A percentile compares a stretch with the other conserved stretches of the same genome.
These are phyloP conservation scores for Suaeda aralocaspica DNA, from an alignment of 148 eudicot species.

Conservation along the genomic window DNA sequence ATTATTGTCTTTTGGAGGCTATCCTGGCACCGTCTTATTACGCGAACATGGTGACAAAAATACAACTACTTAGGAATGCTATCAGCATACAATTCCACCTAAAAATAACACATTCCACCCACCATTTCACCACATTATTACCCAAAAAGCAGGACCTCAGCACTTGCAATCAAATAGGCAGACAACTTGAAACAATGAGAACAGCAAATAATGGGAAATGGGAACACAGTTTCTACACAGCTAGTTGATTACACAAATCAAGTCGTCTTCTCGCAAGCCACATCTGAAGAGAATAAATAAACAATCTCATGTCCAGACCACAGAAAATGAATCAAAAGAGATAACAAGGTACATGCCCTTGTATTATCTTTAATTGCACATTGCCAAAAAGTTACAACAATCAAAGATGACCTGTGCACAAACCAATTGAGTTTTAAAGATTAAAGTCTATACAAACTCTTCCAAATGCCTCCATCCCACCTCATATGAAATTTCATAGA, in stretches of 20 bases:
- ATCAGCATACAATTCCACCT: too few relatives aligned
- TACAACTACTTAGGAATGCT: too few relatives aligned
- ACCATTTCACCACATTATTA: too few relatives aligned
- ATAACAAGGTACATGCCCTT: constrained; percentile 14
- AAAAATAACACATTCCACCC: too few relatives aligned
- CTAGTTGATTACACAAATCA: constrained; percentile 10
- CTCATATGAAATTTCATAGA: constrained; percentile 36
- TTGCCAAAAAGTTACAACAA: constrained; percentile 23
- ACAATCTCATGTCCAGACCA: background rate
- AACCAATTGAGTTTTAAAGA: constrained; percentile 11
- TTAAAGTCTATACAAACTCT: constrained; percentile 29
- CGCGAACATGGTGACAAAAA: too few relatives aligned
- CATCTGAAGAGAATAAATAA: background rate
- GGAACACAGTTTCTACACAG: background rate
- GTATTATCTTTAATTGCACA: constrained; percentile 26
- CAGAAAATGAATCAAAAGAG: constrained; percentile 1
- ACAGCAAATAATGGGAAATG: background rate
- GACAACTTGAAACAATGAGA: too few relatives aligned
- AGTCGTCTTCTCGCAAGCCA: constrained; percentile 3
- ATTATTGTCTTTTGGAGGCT: too few relatives aligned
- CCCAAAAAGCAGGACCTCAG: too few relatives aligned
- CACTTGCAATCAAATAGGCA: too few relatives aligned
- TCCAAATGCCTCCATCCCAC: constrained; percentile 38
- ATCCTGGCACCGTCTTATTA: too few relatives aligned
- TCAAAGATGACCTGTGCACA: constrained; percentile 27